These are phyloP conservation scores for Fennellomyces sp. DNA, from an alignment of 371 early-diverging fungal genomes.

Conservation along the genomic window DNA sequence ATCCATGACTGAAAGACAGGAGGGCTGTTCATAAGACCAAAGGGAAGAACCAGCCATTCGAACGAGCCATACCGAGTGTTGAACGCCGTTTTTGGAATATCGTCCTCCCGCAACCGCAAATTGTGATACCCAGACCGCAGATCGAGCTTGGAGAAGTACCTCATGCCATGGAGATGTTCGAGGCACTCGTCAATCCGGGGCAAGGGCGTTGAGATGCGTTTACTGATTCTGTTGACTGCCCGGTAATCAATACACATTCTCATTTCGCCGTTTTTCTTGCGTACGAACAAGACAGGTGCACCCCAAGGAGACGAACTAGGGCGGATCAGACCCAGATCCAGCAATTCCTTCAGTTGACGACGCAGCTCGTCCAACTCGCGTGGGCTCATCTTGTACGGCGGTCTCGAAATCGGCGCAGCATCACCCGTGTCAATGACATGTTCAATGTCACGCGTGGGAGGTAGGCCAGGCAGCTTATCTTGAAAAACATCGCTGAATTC, in stretches of 20 bases:
- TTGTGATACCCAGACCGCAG: constrained; percentile 5
- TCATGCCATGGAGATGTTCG: constrained; percentile 29
- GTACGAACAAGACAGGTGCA: constrained; percentile 17
- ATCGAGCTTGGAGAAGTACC: constrained; percentile 52
- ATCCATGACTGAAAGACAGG: constrained; percentile 47
- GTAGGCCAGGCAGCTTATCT: no score
- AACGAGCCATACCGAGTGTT: constrained; percentile 42
- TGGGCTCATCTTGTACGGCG: no score
- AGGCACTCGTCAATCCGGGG: constrained; percentile 41
- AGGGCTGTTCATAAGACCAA: constrained; percentile 47
- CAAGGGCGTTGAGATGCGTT: neutral
- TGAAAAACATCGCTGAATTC: no score
- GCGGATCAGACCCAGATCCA: no score
- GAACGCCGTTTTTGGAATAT: constrained; percentile 28
- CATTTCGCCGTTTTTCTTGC: constrained; percentile 18
- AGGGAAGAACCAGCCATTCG: constrained; percentile 52
- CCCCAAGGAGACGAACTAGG: constrained; percentile 20
- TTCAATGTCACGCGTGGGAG: no score
- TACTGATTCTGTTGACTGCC: constrained; percentile 17
- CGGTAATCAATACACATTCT: constrained; percentile 54
- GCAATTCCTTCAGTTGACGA: no score
- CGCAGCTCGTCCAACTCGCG: no score
- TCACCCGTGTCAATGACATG: no score
- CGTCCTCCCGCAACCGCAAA: no score
- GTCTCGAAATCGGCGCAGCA: no score